These are phyloP conservation scores for Furcasterigmium sp. DNA, from an alignment of 2,329 filamentous ascomycete genomes.

Conservation along the genomic window DNA sequence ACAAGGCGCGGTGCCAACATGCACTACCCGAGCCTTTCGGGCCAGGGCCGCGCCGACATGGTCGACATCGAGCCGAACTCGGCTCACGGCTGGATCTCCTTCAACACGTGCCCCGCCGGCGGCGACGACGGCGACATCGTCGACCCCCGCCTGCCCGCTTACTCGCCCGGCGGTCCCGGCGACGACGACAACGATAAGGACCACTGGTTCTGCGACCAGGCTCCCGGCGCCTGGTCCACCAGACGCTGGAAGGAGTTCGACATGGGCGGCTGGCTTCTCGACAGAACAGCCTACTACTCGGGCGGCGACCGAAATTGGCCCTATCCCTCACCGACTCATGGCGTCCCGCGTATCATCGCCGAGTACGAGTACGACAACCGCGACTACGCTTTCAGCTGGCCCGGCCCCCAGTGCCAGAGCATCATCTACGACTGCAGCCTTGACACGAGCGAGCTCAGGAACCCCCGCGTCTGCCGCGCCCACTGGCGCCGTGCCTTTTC, in stretches of 20 bases:
- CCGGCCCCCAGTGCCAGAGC: slow-evolving; percentile 1
- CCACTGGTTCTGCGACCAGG: slow-evolving; percentile 4
- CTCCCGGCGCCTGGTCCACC: not conserved
- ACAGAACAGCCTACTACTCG: not conserved
- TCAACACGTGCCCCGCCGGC: slow-evolving; percentile 4
- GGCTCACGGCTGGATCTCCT: slow-evolving; percentile 6
- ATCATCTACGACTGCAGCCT: not conserved
- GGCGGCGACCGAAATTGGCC: slow-evolving; percentile 3
- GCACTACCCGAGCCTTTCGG: slow-evolving; percentile 2
- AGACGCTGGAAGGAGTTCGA: not conserved
- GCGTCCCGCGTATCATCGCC: slow-evolving; percentile 5
- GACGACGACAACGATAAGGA: not conserved
- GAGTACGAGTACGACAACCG: not conserved
- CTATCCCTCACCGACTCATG: not conserved
- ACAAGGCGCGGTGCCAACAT: slow-evolving; percentile 1
- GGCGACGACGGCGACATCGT: slow-evolving; percentile 5
- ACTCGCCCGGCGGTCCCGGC: not conserved
- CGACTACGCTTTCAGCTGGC: slow-evolving; percentile 5
- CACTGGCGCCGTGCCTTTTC: slow-evolving; percentile 1
- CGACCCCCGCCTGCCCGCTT: slow-evolving; percentile 1
- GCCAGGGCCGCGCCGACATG: slow-evolving; percentile 5
- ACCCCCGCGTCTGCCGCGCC: not conserved
- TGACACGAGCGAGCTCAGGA: not conserved
- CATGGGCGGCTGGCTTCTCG: slow-evolving; percentile 3
- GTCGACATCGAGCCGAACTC: slow-evolving; percentile 4